Conservation (phyloP, 495 filamentous ascomycete genomes). For the Aspergillus mulundensis region DNA sequence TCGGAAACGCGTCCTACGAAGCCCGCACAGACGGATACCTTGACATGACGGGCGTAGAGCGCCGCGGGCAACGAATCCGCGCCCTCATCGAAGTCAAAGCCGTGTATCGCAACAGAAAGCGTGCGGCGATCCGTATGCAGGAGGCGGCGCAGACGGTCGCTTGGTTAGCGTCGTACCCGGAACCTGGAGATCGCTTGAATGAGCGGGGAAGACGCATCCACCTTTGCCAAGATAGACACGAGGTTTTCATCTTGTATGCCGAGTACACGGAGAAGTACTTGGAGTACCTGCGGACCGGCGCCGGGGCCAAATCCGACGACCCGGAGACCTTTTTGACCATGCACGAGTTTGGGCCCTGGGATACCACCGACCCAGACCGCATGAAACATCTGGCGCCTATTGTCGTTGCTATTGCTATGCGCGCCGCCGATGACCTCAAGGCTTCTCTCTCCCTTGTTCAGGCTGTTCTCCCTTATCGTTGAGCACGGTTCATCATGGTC, state of each 20-base stretch:
- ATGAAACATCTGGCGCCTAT: too few species aligned
- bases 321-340: too few species aligned
- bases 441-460: too few species aligned
- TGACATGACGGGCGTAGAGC: neutral
- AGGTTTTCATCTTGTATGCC: constrained; percentile 14
- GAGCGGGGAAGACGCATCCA: constrained; percentile 1
- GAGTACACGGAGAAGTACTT: constrained; percentile 5
- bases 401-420: too few species aligned
- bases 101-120: neutral
- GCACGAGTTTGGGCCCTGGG: too few species aligned
- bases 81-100: constrained; percentile 13
- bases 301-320: too few species aligned
- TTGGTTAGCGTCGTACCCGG: neutral
- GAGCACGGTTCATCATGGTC: too few species aligned
- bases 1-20: constrained; percentile 7
- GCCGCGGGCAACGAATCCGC: neutral
- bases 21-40: constrained; percentile 15
- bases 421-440: too few species aligned
- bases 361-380: too few species aligned
- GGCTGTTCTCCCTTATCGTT: too few species aligned
- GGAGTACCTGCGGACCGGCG: too few species aligned
- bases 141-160: constrained; percentile 14
- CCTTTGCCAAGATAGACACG: constrained; percentile 17
- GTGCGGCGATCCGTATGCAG: constrained; percentile 4
- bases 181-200: too few species aligned